phyloP scores from a whole-genome alignment of 306 rosid genomes.

The Pterocarpus macrocarpus region DNA sequence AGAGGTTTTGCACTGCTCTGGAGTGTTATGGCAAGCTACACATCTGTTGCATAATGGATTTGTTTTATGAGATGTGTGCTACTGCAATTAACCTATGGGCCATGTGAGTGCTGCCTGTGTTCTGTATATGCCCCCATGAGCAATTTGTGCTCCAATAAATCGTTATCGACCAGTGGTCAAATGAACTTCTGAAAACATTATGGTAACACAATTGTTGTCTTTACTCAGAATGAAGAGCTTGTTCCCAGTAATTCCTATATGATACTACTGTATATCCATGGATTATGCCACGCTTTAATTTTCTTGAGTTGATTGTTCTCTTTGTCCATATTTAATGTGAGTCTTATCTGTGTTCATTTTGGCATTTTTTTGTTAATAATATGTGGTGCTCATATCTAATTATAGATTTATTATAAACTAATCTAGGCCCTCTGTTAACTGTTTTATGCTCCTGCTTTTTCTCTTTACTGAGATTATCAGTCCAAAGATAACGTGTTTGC shows the following conservation, averaged over 20 bases:
- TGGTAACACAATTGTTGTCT: constrained; percentile 54
- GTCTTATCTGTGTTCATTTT: not conserved
- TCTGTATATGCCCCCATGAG: constrained; percentile 49
- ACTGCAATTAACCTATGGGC: constrained; percentile 51
- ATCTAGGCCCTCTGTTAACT: not conserved
- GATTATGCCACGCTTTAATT: not conserved
- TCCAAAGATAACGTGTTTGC: constrained; percentile 19
- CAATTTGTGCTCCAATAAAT: constrained; percentile 51
- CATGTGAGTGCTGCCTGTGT: constrained; percentile 60
- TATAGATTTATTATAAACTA: not conserved
- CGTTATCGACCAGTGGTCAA: constrained; percentile 47
- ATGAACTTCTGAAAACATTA: constrained; percentile 48
- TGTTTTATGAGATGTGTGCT: constrained; percentile 60
- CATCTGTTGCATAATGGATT: constrained; percentile 57
- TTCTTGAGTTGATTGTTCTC: not conserved
- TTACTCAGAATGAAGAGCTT: constrained; percentile 46
- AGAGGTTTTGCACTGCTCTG: constrained; percentile 53
- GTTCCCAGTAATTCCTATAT: constrained; percentile 36
- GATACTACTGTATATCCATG: constrained; percentile 10
- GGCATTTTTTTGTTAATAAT: not conserved
- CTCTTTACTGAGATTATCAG: not conserved
- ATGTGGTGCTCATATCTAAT: not conserved
- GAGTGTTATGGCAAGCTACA: constrained; percentile 58
- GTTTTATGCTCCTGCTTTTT: not conserved
- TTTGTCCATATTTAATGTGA: constrained; percentile 1